Conservation (phyloP, 345 rosid genomes). For the Salix exigua region DNA sequence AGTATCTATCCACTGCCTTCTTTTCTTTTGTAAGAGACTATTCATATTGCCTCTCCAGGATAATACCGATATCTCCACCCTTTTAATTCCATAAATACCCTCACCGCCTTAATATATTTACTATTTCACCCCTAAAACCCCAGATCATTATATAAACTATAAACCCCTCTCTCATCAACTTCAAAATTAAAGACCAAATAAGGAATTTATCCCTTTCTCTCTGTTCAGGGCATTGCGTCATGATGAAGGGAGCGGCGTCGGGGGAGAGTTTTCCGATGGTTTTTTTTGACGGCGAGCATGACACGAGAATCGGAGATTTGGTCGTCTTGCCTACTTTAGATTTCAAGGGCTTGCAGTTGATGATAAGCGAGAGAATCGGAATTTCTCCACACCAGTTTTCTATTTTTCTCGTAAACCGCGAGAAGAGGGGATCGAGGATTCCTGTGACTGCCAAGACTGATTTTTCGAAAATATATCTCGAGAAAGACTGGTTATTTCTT, state of each 20-base stretch:
- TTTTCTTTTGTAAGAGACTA: neutral
- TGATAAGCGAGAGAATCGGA: conserved; percentile 33
- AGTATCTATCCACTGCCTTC: neutral
- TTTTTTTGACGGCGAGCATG: conserved; percentile 47
- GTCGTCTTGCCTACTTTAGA: conserved; percentile 25
- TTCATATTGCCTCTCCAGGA: too few relatives aligned
- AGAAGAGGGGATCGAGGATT: conserved; percentile 11
- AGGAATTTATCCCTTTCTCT: neutral
- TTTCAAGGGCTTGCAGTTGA: conserved; percentile 30
- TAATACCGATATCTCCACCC: neutral
- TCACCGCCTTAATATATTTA: conserved; percentile 9
- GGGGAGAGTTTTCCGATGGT: conserved; percentile 28
- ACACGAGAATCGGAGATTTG: conserved; percentile 32
- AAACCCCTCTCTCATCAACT: neutral
- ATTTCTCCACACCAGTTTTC: conserved; percentile 44
- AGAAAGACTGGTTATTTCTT: conserved; percentile 25
- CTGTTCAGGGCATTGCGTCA: neutral
- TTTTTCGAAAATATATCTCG: conserved; percentile 31
- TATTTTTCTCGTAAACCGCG: conserved; percentile 24
- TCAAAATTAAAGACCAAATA: neutral
- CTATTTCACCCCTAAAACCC: conserved; percentile 13
- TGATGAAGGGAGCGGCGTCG: neutral
- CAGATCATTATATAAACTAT: conserved; percentile 16
- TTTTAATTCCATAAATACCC: conserved; percentile 24
- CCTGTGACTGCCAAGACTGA: conserved; percentile 35